Conservation (phyloP, 139 green algal genomes). For the Zygnema cylindricum region DNA sequence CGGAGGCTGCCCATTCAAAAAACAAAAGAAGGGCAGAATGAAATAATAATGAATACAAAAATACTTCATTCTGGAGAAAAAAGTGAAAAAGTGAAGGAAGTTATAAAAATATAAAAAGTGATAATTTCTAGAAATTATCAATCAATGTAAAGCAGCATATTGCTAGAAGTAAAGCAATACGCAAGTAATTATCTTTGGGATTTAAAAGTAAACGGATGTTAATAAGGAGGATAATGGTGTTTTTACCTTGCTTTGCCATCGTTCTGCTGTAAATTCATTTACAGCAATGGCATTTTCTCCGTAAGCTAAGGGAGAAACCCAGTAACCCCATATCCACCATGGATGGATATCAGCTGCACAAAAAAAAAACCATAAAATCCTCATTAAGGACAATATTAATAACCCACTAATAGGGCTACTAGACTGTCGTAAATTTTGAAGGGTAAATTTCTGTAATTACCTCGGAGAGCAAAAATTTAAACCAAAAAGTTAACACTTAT, state of each 20-base stretch:
- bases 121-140: too few species aligned
- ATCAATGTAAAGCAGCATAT: constrained; percentile 4
- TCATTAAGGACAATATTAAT: not conserved
- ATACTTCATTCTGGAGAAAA: too few species aligned
- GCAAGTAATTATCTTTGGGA: not conserved
- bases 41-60: too few species aligned
- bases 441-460: too few species aligned
- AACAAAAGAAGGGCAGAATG: too few species aligned
- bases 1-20: constrained; percentile 7
- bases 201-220: not conserved
- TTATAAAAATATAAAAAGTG: too few species aligned
- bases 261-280: constrained; percentile 72
- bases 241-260: constrained; percentile 55
- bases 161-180: not conserved
- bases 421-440: too few species aligned
- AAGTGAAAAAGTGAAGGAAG: too few species aligned
- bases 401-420: too few species aligned
- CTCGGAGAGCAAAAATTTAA: too few species aligned
- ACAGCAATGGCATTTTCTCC: constrained; percentile 68
- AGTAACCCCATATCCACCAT: constrained; percentile 71
- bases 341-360: constrained; percentile 36
- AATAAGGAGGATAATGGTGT: not conserved
- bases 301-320: constrained; percentile 72
- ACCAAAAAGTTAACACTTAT: too few species aligned
- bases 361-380: not conserved